phyloP scores from a whole-genome alignment of 1,284 basidiomycete genomes.

The Ganoderma lucidum region DNA sequence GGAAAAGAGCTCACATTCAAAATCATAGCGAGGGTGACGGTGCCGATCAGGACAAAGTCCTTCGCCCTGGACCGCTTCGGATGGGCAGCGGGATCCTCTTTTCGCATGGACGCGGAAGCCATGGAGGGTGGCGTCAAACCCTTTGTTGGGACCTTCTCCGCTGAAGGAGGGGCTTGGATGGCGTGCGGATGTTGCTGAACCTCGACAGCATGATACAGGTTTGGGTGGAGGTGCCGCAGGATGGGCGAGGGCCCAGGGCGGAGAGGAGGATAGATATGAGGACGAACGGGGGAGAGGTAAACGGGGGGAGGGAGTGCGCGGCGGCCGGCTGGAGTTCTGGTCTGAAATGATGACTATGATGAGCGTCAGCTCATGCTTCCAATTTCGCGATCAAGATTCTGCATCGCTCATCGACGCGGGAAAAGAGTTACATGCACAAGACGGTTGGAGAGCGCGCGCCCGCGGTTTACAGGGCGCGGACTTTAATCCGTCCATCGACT shows the following conservation, averaged over 20 bases:
- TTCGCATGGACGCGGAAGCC: neutral
- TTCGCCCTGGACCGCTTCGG: conserved; percentile 18
- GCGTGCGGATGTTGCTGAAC: neutral
- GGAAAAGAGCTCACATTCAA: conserved; percentile 39
- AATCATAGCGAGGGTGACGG: conserved; percentile 44
- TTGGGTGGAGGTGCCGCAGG: neutral
- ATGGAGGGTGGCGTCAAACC: neutral
- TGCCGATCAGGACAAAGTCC: conserved; percentile 38
- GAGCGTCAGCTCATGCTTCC: neutral
- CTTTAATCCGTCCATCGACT: no score
- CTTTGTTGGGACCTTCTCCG: neutral
- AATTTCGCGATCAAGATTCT: neutral
- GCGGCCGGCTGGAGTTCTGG: neutral
- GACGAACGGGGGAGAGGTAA: neutral
- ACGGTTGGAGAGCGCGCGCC: neutral
- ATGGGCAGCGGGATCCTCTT: neutral
- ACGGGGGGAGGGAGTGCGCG: neutral
- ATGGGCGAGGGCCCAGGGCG: neutral
- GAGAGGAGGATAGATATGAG: neutral
- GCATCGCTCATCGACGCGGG: neutral
- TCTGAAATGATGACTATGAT: neutral
- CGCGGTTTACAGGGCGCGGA: no score
- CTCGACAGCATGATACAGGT: neutral
- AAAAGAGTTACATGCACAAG: neutral
- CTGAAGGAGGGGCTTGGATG: neutral